phyloP scores from a whole-genome alignment of 1,284 basidiomycete genomes.

The Moesziomyces parantarcticus region DNA sequence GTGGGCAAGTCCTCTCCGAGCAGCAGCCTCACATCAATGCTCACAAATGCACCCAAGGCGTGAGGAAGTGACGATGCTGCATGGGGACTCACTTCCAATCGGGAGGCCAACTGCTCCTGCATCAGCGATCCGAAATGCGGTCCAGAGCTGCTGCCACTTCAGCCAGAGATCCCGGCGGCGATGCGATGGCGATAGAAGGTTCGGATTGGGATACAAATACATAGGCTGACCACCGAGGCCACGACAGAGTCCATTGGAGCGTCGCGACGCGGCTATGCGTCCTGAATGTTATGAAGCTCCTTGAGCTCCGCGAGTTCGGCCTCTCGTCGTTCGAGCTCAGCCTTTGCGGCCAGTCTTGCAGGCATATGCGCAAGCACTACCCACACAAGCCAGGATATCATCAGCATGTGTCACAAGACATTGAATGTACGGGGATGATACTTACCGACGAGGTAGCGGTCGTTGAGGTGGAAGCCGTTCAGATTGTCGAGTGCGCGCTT shows the following conservation, averaged over 20 bases:
- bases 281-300: conserved; percentile 74
- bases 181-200: no score
- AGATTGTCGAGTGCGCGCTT: conserved; percentile 95
- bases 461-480: conserved; percentile 98
- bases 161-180: no score
- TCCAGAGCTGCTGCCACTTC: no score
- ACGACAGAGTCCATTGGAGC: neutral
- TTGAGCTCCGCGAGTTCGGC: conserved; percentile 89
- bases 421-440: conserved; percentile 1
- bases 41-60: no score
- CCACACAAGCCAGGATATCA: neutral
- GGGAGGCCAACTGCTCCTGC: no score
- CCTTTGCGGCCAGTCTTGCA: conserved; percentile 86
- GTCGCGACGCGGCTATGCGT: conserved; percentile 34
- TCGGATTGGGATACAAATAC: no score
- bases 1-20: no score
- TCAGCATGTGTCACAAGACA: neutral
- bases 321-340: conserved; percentile 89
- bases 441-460: conserved; percentile 82
- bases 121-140: no score
- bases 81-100: no score
- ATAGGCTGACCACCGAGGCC: no score
- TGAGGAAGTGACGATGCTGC: no score
- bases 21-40: no score
- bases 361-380: conserved; percentile 95